Conservation (phyloP, 1,284 basidiomycete genomes). For the Cutaneotrichosporon cavernicola region DNA sequence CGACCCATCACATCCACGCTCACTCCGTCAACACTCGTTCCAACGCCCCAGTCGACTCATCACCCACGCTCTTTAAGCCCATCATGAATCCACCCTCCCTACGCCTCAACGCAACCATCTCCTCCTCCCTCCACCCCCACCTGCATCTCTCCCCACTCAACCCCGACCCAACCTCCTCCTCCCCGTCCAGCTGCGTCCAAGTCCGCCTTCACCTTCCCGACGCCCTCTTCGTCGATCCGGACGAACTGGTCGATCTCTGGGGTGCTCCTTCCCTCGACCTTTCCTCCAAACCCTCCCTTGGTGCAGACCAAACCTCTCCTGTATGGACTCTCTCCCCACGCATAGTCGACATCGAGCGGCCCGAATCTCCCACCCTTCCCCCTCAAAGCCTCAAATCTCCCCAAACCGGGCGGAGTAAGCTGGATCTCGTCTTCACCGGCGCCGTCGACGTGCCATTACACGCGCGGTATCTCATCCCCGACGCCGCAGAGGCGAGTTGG, state of each 20-base stretch:
- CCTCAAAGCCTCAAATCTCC: neutral
- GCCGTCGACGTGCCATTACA: constrained; percentile 36
- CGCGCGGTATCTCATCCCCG: constrained; percentile 40
- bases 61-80: no score
- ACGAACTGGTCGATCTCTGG: constrained; percentile 31
- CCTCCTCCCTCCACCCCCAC: constrained; percentile 17
- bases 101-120: no score
- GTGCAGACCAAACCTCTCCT: neutral
- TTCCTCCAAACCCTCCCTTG: no score
- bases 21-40: no score
- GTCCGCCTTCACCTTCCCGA: constrained; percentile 39
- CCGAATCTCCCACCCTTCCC: constrained; percentile 6
- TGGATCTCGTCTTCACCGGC: constrained; percentile 1
- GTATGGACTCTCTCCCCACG: constrained; percentile 26
- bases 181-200: constrained; percentile 9
- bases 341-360: constrained; percentile 39
- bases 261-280: neutral
- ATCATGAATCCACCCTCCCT: no score
- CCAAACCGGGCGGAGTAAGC: neutral
- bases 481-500: neutral
- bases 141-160: constrained; percentile 15
- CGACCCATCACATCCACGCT: no score
- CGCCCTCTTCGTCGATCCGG: constrained; percentile 38
- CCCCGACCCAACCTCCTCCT: constrained; percentile 3
- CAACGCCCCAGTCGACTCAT: no score